Evolutionary conservation across 768 basidiomycete species (phyloP), one percentile per base, ranked within the genome.

Genomic region (Coprinellus micaceus): DNA sequence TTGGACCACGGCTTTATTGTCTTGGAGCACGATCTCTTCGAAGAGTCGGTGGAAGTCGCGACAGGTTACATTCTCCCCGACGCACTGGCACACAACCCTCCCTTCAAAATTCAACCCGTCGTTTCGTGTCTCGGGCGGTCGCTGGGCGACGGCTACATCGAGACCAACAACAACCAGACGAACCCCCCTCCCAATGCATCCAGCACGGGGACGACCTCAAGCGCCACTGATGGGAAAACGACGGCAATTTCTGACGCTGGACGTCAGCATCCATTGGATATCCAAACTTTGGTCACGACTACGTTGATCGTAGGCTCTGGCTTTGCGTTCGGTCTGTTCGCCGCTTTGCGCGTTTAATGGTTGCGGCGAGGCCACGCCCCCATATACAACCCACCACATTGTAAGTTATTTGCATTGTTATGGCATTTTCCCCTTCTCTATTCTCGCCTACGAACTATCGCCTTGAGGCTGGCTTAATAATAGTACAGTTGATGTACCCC

Each of bases 51-150:
- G 43, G 88, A 94, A 58, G 78, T 94, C 21, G 91, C 92, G 3
- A 88, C 87, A 37, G 91, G 89, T 36, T 94, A 94, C 74, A 84
- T 94, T 64, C 79, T 94, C 15, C 92, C 92, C 2, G 83, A 85
- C 64, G 92, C 89, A 5, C 73, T 91, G 58, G 84, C 85, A 3
- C 82, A 81, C 66, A 72, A 78, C 36, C 85, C 84, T 19, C 53
- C 73, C 17, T 86, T 91, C 75, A 81, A 76, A 45, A 86, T 95
- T 58, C 72, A 82, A 70, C 85, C 89, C 17, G 87, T 95, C 66
- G 74, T 85, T 56, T 60, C 69, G 2, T 97, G 94, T 75, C 64
- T 88, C 59, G 79, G 83, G 65, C 73, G 77, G 67, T 68, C 75
- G 13, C 61, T 85, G 17, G 60, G 69, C 19, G 82, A 92, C 64